Base-by-base conservation (phyloP, 2,329 filamentous ascomycete genomes). In the Coniochaeta pulveracea region DNA sequence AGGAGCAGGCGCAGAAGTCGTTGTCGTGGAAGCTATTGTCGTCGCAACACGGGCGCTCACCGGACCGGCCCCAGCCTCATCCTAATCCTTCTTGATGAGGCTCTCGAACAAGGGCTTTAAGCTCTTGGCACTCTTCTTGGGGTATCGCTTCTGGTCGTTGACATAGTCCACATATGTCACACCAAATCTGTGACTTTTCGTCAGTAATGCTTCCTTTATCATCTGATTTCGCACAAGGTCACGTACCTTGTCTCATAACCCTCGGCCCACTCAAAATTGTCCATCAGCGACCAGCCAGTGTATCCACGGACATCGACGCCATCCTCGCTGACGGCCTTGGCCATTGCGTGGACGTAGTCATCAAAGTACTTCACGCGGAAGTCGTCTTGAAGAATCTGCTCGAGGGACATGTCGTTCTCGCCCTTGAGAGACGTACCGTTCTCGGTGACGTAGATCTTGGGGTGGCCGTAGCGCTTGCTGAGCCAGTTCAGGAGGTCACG, bases 251-350 rank as follows among this genome's bases (percentile, higher is more conserved):
- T 91, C 60, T 84, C 78, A 50, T 89, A 93, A 9, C 85, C 85
- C 54, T 93, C 85, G n/a, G 85, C 82, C 83, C 83, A 89, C 57
- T 89, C 84, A 48, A 89, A 89, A 63, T 89, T 89, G 58, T 93
- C 85, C 70, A 93, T 73, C 42, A 93, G 67, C 53, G 79, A 85
- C 85, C 85, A 93, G 11, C 80, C 85, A 63, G 89, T 74, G 57
- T 91, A 93, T 4, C 77, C 84, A 44, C 70, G 67, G 35, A 89
- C 80, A 47, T 89, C 70, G 31, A 86, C 82, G n/a, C 79, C 78
- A 47, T 91, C 82, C 46, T 77, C 43, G 34, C 66, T 63, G 23
- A 72, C 71, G 2, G 85, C 83, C 47, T 80, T 69, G 17, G 80
- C 82, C 70, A 93, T 71, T 37, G 84, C 85, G 31, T 63, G 66